These are phyloP conservation scores for Moniliophthora roreri DNA, from an alignment of 1,284 basidiomycete genomes.

Conservation along the genomic window DNA sequence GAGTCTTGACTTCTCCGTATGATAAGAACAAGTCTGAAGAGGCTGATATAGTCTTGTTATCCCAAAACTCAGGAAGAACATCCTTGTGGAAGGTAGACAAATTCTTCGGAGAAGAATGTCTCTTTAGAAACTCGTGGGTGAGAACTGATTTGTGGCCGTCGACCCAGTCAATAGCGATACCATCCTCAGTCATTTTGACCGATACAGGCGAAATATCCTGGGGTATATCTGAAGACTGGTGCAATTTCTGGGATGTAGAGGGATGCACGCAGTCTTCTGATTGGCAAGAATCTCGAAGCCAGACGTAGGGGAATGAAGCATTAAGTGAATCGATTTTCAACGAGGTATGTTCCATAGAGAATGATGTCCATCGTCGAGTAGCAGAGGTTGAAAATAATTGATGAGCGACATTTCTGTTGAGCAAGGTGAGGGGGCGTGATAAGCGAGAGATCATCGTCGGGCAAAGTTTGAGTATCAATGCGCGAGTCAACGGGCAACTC, in stretches of 20 bases:
- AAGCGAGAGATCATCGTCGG: neutral
- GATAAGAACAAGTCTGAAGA: constrained; percentile 10
- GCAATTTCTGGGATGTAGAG: constrained; percentile 76
- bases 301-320: constrained; percentile 21
- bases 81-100: constrained; percentile 14
- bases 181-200: constrained; percentile 35
- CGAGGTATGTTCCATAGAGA: constrained; percentile 3
- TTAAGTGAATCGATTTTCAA: constrained; percentile 18
- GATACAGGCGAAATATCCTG: constrained; percentile 39
- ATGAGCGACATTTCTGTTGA: no score
- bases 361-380: constrained; percentile 6
- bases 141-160: constrained; percentile 61
- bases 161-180: constrained; percentile 55
- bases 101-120: constrained; percentile 36
- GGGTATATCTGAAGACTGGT: constrained; percentile 67
- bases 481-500: neutral
- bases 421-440: neutral
- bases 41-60: constrained; percentile 5
- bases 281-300: constrained; percentile 26
- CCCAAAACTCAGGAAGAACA: constrained; percentile 11
- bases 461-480: no score
- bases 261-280: constrained; percentile 61
- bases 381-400: neutral
- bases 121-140: constrained; percentile 45
- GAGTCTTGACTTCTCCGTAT: constrained; percentile 11